phyloP scores from a whole-genome alignment of 306 rosid genomes.

The Cucumis hystrix region DNA sequence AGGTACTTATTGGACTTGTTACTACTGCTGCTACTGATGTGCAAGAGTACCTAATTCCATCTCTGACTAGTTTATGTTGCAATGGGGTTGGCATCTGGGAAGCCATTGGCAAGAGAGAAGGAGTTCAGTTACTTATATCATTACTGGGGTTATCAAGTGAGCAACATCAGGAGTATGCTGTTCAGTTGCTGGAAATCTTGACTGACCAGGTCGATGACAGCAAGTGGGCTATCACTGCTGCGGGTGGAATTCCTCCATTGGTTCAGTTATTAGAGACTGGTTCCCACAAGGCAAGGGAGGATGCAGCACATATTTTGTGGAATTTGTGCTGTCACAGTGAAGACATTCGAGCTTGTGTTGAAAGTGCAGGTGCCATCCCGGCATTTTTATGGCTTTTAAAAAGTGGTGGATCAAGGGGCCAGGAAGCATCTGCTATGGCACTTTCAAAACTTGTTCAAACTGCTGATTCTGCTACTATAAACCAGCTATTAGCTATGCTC shows the following conservation, averaged over 20 bases:
- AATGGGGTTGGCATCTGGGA: slow-evolving; percentile 74
- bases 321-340: slow-evolving; percentile 93
- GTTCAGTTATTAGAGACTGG: slow-evolving; percentile 91
- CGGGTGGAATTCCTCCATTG: slow-evolving; percentile 93
- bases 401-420: slow-evolving; percentile 77
- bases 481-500: slow-evolving; percentile 79
- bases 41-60: slow-evolving; percentile 57
- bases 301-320: slow-evolving; percentile 86
- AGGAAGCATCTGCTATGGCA: slow-evolving; percentile 87
- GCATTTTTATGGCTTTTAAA: slow-evolving; percentile 86
- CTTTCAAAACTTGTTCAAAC: slow-evolving; percentile 65
- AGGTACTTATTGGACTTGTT: slow-evolving; percentile 73
- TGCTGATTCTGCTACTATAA: slow-evolving; percentile 88
- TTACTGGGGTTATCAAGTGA: slow-evolving; percentile 77
- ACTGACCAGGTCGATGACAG: slow-evolving; percentile 89
- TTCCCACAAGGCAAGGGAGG: slow-evolving; percentile 89
- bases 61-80: slow-evolving; percentile 75
- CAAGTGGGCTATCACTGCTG: slow-evolving; percentile 99
- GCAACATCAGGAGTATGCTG: slow-evolving; percentile 96
- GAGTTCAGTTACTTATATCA: slow-evolving; percentile 82
- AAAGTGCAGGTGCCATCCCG: slow-evolving; percentile 67
- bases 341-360: slow-evolving; percentile 86
- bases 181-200: slow-evolving; percentile 67
- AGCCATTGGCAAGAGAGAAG: slow-evolving; percentile 82
- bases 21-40: slow-evolving; percentile 82